Evolutionary conservation across 176 grass and related monocot species (phyloP), one percentile per base, ranked within the genome.

Genomic region (Canna indica): DNA sequence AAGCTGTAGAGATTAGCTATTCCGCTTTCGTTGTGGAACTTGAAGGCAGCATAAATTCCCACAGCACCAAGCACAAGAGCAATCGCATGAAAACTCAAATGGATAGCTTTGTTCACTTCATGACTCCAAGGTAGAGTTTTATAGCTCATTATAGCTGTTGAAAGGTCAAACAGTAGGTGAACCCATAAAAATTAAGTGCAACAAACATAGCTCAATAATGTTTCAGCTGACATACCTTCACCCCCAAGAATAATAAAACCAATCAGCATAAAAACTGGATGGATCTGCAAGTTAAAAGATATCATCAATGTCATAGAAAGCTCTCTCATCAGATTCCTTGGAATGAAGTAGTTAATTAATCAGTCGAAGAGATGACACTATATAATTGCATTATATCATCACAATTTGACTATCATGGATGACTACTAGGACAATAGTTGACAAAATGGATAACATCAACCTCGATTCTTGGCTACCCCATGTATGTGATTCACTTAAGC

Each of bases 181-280:
- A 70, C 24, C 64, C 7, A 11, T 15, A 31, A 5, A 31, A 2
- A 31, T 31, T 0, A 27, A 24, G 0, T 47, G 3, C n/a, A 69
- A 69, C 7, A 17, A 18, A 29, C 18, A 29, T 7, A 47, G 11
- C 20, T 10, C 10, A 62, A 31, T 45, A 18, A 28, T 70, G 28
- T 26, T 36, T 46, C 52, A 47, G 16, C n/a, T 27, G 39, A 0
- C 61, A 65, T 82, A 91, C 85, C 92, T 89, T 96, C 85, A 73
- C 85, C 81, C 18, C 92, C 92, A 0, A 96, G 41, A 42, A 96
- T 83, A 73, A 91, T 91, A 73, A 76, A 96, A 38, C 92, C 92
- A 73, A 96, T 96, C 69, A 96, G 64, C 92, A 96, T 96, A 78
- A 96, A 71, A 67, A 96, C 92, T 45, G 88, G 92, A 65, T 96